Evolutionary conservation across 2,329 filamentous ascomycete genomes (phyloP), one percentile per base, ranked within the genome.

Genomic region (Neofusicoccum laricinum): DNA sequence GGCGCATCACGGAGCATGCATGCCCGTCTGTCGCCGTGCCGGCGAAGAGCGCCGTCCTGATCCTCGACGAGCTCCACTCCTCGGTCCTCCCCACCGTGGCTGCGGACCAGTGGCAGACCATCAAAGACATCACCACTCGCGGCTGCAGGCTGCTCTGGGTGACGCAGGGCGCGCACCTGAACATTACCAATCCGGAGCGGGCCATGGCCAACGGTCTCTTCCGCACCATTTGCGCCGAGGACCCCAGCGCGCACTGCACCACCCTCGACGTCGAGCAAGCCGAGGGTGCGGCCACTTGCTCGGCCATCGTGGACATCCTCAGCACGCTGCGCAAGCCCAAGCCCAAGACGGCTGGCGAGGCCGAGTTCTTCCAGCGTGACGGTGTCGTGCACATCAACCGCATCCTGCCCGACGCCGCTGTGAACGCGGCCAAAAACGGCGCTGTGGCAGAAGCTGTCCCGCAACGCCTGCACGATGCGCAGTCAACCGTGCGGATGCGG

Each of bases 401-500:
- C 11, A 34, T 63, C 34, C 12, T 43, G 4, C 46, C 59, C 4
- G 59, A 63, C 34, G 38, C 14, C 32, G 30, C 34, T 4, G 38
- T 63, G 46, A 63, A 51, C 46, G 36, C 19, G 1, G 30, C 43
- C 41, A 48, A 61, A 32, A 11, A 48, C 30, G 12, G 17, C n/a
- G 30, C 25, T 7, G 17, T 14, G 4, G 41, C 30, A 2, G 57
- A 12, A 4, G 30, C 41, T 10, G 25, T 21, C 7, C 32, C 46
- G 36, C 40, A 40, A 49, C 15, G 43, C 41, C 36, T 64, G 38
- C 43, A 57, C 50, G 45, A 64, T 40, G n/a, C 46, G 51, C 17
- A 49, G 2, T 36, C 45, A 3, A 63, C 58, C 15, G 61, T 66
- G 30, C 51, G 51, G 21, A 32, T 66, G 50, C 57, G 58, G 15